These are phyloP conservation scores for Favolaschia claudopus DNA, from an alignment of 768 basidiomycete genomes.

Conservation along the genomic window DNA sequence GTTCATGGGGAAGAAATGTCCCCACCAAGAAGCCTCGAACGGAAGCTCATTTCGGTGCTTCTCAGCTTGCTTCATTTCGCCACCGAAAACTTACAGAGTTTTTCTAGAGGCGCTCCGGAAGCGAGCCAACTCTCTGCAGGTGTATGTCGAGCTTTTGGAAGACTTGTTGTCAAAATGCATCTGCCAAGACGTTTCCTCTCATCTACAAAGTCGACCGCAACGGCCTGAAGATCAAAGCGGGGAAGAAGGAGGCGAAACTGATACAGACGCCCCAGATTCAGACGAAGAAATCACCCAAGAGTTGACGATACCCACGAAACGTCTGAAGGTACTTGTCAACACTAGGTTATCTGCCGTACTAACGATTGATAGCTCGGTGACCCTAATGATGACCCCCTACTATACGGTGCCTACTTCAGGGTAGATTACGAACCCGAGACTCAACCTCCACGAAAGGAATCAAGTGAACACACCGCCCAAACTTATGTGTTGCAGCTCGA, in stretches of 20 bases:
- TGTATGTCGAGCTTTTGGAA: slow-evolving; percentile 15
- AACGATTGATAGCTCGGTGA: slow-evolving; percentile 17
- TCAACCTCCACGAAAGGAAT: background rate
- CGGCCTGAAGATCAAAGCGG: background rate
- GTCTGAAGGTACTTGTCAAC: slow-evolving; percentile 23
- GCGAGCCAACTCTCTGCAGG: slow-evolving; percentile 14
- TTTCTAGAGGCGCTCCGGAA: slow-evolving; percentile 26
- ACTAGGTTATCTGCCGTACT: background rate
- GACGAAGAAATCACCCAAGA: slow-evolving; percentile 26
- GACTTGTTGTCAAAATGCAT: slow-evolving; percentile 10
- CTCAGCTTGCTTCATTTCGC: too few relatives aligned
- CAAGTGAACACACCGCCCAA: background rate
- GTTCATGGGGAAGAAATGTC: slow-evolving; percentile 18
- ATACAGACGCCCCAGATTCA: slow-evolving; percentile 1
- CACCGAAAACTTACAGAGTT: too few relatives aligned
- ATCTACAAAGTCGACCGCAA: slow-evolving; percentile 17
- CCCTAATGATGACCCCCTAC: slow-evolving; percentile 1
- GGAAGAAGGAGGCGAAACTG: slow-evolving; percentile 6
- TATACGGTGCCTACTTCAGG: slow-evolving; percentile 13
- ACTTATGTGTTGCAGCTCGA: slow-evolving; percentile 22
- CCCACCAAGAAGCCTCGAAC: slow-evolving; percentile 13
- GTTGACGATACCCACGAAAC: slow-evolving; percentile 12
- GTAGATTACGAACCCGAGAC: background rate
- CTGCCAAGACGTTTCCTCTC: slow-evolving; percentile 18
- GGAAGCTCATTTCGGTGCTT: slow-evolving; percentile 23